These are phyloP conservation scores for Ophiocordyceps camponoti-floridani DNA, from an alignment of 2,329 filamentous ascomycete genomes.

Conservation along the genomic window DNA sequence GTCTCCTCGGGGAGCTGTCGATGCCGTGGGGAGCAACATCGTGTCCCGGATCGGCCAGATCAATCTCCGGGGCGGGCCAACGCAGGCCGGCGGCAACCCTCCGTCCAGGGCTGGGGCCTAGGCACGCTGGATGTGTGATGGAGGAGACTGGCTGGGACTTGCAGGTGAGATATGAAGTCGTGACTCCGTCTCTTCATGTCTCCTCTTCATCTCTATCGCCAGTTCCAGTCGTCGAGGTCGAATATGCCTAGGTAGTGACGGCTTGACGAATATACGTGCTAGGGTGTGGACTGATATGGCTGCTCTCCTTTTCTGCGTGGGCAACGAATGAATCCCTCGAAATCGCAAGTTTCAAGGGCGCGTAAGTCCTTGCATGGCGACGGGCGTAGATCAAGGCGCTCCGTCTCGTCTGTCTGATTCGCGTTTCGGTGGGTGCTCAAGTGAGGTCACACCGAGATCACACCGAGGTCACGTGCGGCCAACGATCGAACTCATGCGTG, in stretches of 20 bases:
- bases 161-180: background rate
- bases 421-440: too few species aligned
- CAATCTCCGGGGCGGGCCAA: conserved; percentile 40
- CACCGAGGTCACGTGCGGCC: background rate
- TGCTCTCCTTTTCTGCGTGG: too few species aligned
- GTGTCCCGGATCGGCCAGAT: conserved; percentile 73
- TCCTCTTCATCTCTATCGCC: background rate
- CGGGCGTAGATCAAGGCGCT: too few species aligned
- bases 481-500: background rate
- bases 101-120: conserved; percentile 2
- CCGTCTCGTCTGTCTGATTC: too few species aligned
- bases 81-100: conserved; percentile 5
- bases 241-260: background rate
- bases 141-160: background rate
- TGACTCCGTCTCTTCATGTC: background rate
- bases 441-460: background rate
- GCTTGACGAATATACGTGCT: background rate
- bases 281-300: too few species aligned
- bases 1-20: conserved; percentile 76
- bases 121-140: background rate
- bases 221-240: background rate
- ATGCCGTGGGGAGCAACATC: conserved; percentile 80
- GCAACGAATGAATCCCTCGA: too few species aligned
- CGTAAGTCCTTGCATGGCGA: background rate
- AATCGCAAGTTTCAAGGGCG: too few species aligned